Conservation (phyloP, 345 rosid genomes). For the Sisymbrium irio region DNA sequence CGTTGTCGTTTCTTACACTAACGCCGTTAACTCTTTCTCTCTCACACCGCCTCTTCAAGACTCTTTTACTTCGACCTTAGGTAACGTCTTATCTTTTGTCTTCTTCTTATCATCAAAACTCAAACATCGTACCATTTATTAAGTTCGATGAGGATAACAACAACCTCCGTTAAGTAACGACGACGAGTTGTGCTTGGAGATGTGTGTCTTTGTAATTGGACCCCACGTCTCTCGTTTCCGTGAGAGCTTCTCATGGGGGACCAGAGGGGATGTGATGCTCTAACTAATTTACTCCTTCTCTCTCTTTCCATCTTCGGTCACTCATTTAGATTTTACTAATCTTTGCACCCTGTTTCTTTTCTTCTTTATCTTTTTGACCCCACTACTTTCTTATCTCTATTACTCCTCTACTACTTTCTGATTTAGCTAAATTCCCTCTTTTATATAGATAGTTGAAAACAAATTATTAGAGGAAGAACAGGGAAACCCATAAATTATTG, state of each 20-base stretch:
- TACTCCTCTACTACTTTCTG: neutral
- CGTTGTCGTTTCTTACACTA: constrained; percentile 33
- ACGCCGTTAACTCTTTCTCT: constrained; percentile 27
- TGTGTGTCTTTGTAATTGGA: constrained; percentile 28
- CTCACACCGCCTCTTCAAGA: constrained; percentile 23
- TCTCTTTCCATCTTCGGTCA: constrained; percentile 9
- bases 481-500: neutral
- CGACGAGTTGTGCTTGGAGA: constrained; percentile 23
- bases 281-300: constrained; percentile 24
- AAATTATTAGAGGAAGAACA: neutral
- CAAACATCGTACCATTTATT: constrained; percentile 12
- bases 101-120: constrained; percentile 18
- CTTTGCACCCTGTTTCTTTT: constrained; percentile 25
- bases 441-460: neutral
- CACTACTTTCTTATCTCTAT: constrained; percentile 12
- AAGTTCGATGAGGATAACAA: constrained; percentile 11
- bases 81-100: constrained; percentile 24
- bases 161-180: constrained; percentile 25
- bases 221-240: constrained; percentile 23
- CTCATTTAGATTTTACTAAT: constrained; percentile 18
- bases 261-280: constrained; percentile 37
- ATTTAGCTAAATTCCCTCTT: constrained; percentile 2
- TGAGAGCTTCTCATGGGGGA: constrained; percentile 33
- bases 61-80: constrained; percentile 24
- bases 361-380: constrained; percentile 32